These are phyloP conservation scores for Tricholoma furcatifolium DNA, from an alignment of 768 basidiomycete genomes.

Conservation along the genomic window DNA sequence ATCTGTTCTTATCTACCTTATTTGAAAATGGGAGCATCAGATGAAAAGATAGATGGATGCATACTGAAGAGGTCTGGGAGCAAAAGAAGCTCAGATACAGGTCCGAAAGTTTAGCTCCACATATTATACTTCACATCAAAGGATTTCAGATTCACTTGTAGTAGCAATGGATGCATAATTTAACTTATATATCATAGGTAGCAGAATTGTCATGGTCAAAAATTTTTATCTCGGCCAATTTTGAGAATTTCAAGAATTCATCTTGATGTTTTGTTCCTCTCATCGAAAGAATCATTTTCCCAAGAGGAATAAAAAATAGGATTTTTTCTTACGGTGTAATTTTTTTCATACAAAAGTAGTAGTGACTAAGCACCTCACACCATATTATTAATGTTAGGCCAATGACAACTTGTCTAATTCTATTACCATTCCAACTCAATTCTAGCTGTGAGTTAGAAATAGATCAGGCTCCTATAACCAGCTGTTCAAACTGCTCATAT, in stretches of 20 bases:
- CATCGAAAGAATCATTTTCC: background rate
- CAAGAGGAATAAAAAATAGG: constrained; percentile 2
- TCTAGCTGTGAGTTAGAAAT: too few relatives aligned
- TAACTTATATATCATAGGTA: background rate
- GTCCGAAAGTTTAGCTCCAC: background rate
- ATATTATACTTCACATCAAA: background rate
- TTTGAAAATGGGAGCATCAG: background rate
- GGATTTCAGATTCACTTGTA: background rate
- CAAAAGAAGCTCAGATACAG: constrained; percentile 1
- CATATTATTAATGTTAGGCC: too few relatives aligned
- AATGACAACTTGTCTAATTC: too few relatives aligned
- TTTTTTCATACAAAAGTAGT: background rate
- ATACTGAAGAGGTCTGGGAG: background rate
- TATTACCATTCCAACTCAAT: too few relatives aligned
- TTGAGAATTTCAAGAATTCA: constrained; percentile 1
- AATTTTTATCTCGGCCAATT: background rate
- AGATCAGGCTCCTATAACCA: too few relatives aligned
- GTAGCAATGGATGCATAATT: background rate
- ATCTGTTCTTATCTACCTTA: background rate
- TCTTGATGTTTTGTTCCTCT: background rate
- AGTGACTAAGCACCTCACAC: background rate
- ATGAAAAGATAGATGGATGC: background rate
- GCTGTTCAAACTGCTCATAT: too few relatives aligned
- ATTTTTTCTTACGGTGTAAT: background rate
- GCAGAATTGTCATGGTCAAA: background rate